These are phyloP conservation scores for Gossypium sturtianum DNA, from an alignment of 345 rosid genomes.

Conservation along the genomic window DNA sequence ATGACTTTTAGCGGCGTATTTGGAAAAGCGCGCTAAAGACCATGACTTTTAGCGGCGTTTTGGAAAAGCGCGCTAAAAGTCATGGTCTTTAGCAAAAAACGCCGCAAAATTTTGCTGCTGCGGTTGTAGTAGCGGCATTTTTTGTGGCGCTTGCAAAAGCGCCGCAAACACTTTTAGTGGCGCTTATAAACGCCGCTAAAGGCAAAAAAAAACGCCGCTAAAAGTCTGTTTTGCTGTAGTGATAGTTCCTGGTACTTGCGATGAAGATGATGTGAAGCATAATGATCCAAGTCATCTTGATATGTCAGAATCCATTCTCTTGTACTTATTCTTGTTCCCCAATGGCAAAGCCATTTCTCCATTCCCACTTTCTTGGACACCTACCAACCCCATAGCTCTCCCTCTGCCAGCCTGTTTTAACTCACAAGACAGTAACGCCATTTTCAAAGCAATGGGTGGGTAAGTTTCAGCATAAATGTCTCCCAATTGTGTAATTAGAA, in stretches of 20 bases:
- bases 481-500: background rate
- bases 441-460: background rate
- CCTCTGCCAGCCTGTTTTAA: constrained; percentile 19
- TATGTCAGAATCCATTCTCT: constrained; percentile 60
- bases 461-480: background rate
- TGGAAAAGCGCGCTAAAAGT: too few species aligned
- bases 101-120: too few species aligned
- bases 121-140: too few species aligned
- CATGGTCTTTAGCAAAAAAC: too few species aligned
- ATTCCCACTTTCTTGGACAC: constrained; percentile 47
- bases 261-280: constrained; percentile 20
- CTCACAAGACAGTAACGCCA: constrained; percentile 7
- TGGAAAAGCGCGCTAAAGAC: too few species aligned
- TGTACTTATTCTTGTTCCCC: constrained; percentile 66
- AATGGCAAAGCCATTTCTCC: constrained; percentile 36
- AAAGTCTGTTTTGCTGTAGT: too few species aligned
- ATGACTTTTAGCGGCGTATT: too few species aligned
- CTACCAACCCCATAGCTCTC: constrained; percentile 39
- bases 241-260: constrained; percentile 41
- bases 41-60: too few species aligned
- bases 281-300: constrained; percentile 25
- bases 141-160: too few species aligned
- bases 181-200: too few species aligned
- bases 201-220: too few species aligned
- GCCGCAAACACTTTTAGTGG: too few species aligned